These are phyloP conservation scores for Camelina sativa DNA, from an alignment of 345 rosid species.

Conservation along the genomic window DNA sequence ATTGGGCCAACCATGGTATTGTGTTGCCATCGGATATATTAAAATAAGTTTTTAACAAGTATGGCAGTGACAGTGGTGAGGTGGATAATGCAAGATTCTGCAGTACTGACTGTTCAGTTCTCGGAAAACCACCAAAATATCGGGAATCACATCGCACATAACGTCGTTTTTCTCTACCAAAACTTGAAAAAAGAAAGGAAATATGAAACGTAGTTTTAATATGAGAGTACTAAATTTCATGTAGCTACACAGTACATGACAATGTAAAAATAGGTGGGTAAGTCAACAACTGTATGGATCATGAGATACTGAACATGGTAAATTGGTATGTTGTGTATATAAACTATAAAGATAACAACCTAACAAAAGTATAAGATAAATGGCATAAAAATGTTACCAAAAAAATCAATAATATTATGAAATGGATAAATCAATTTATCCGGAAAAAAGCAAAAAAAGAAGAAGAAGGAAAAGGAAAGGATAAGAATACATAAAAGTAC, in stretches of 20 bases:
- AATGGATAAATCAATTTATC: neutral
- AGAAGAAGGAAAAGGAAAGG: neutral
- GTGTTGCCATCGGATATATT: neutral
- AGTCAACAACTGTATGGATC: neutral
- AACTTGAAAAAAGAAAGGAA: too few species aligned
- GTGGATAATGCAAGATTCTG: neutral
- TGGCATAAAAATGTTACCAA: too few species aligned
- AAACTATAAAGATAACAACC: too few species aligned
- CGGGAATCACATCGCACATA: neutral
- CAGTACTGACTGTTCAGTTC: neutral
- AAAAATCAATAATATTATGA: neutral
- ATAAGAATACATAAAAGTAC: constrained; percentile 41
- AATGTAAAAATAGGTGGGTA: neutral
- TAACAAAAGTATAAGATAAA: too few species aligned
- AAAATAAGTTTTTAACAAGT: neutral
- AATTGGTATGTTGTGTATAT: too few species aligned
- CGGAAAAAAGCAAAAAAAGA: neutral
- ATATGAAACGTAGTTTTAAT: too few species aligned
- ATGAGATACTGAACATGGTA: too few species aligned
- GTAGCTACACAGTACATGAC: too few species aligned
- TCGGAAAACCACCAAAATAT: neutral
- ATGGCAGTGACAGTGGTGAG: neutral
- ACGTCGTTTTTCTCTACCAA: neutral
- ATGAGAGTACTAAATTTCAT: too few species aligned
- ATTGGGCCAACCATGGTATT: neutral